Percentiles rank a stretch among this genome's conserved stretches.
Conservation (phyloP, 805 yeast species). For the Millerozyma miso region DNA sequence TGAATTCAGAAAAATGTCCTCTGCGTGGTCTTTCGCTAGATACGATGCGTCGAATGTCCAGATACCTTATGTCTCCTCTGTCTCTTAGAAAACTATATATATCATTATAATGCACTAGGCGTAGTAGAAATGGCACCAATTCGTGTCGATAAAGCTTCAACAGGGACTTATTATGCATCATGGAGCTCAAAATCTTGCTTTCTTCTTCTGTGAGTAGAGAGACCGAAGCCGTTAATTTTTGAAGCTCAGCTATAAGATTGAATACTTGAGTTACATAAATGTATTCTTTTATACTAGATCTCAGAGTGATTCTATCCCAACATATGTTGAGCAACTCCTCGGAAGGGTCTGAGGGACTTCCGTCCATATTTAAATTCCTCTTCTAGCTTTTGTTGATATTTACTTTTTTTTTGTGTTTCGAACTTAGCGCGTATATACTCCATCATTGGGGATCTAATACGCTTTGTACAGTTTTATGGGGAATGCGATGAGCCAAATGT, state of each 20-base stretch:
- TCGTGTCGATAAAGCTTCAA: slow-evolving; percentile 19
- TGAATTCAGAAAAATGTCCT: slow-evolving; percentile 2
- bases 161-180: slow-evolving; percentile 15
- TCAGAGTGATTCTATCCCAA: slow-evolving; percentile 14
- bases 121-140: slow-evolving; percentile 20
- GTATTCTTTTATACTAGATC: slow-evolving; percentile 9
- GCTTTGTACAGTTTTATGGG: too few species aligned
- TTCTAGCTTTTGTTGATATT: not conserved
- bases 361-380: not conserved
- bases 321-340: slow-evolving; percentile 18
- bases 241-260: slow-evolving; percentile 19
- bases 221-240: slow-evolving; percentile 11
- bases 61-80: slow-evolving; percentile 13
- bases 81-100: slow-evolving; percentile 19
- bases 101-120: slow-evolving; percentile 15
- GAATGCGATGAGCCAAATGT: too few species aligned
- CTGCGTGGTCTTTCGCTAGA: not conserved
- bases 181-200: slow-evolving; percentile 10
- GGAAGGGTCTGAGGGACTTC: not conserved
- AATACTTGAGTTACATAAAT: slow-evolving; percentile 21
- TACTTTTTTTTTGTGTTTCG: too few species aligned
- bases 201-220: slow-evolving; percentile 17
- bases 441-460: too few species aligned
- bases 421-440: too few species aligned
- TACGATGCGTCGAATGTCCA: slow-evolving; percentile 5